Evolutionary conservation across 108 stramenopile species (phyloP).

Genomic region (Skeletonema menzelii): DNA sequence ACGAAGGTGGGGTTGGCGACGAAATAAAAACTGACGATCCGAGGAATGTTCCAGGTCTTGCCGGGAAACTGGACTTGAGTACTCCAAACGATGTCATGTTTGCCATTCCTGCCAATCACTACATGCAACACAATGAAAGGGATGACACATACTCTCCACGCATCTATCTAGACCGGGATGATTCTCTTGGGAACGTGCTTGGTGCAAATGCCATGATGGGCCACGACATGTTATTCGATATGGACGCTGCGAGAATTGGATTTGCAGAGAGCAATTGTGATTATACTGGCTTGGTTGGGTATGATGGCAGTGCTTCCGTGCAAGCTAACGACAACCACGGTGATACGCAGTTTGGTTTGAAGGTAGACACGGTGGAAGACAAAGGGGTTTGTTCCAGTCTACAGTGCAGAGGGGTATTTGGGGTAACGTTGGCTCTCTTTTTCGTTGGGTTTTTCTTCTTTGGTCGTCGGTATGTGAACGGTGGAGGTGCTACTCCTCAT

Average conservation of each 20-base stretch:
- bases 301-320: not conserved
- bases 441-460: slow-evolving; percentile 33
- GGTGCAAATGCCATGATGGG: slow-evolving; percentile 97
- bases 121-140: slow-evolving; percentile 72
- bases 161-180: slow-evolving; percentile 64
- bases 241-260: slow-evolving; percentile 85
- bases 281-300: slow-evolving; percentile 35
- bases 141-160: slow-evolving; percentile 61
- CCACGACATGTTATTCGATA: slow-evolving; percentile 95
- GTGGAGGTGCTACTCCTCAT: slow-evolving; percentile 3
- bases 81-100: slow-evolving; percentile 67
- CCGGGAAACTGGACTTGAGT: slow-evolving; percentile 66
- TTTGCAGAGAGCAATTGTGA: slow-evolving; percentile 88
- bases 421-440: slow-evolving; percentile 11
- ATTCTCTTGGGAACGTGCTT: slow-evolving; percentile 82
- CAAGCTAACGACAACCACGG: not conserved
- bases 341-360: not conserved
- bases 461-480: slow-evolving; percentile 33
- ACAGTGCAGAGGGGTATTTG: slow-evolving; percentile 26
- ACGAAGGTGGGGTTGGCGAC: slow-evolving; percentile 46
- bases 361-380: not conserved
- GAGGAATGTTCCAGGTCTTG: slow-evolving; percentile 57
- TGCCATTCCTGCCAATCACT: slow-evolving; percentile 77
- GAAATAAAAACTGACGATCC: slow-evolving; percentile 33
- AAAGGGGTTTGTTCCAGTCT: slow-evolving; percentile 14